Conservation (phyloP, 1,284 basidiomycete genomes). For the Neonothopanus nambi region DNA sequence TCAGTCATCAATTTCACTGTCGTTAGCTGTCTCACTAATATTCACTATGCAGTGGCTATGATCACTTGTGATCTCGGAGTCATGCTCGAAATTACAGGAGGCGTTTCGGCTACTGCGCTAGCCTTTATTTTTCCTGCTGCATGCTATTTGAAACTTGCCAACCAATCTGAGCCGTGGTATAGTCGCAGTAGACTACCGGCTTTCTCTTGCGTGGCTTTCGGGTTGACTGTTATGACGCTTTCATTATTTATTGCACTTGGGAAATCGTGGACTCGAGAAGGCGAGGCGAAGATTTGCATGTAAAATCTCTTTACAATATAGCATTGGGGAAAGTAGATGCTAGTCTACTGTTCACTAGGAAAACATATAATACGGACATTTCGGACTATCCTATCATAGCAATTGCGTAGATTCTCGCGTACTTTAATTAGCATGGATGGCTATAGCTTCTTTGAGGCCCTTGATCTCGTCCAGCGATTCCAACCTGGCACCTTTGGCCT, state of each 20-base stretch:
- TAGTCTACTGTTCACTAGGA: constrained; percentile 8
- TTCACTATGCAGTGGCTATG: constrained; percentile 67
- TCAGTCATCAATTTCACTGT: constrained; percentile 39
- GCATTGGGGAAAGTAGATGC: not conserved
- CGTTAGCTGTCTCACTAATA: constrained; percentile 3
- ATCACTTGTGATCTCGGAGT: constrained; percentile 96
- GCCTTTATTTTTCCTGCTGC: constrained; percentile 94
- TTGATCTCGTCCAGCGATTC: constrained; percentile 62
- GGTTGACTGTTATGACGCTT: constrained; percentile 75
- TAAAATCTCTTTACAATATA: constrained; percentile 29
- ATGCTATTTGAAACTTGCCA: constrained; percentile 79
- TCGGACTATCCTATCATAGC: not conserved
- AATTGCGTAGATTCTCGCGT: not conserved
- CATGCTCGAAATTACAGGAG: constrained; percentile 96
- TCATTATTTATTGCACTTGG: constrained; percentile 74
- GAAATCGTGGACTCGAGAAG: constrained; percentile 76
- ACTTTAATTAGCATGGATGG: no score
- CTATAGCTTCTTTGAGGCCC: constrained; percentile 54
- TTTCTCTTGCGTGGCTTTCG: constrained; percentile 72
- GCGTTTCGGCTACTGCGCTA: constrained; percentile 90
- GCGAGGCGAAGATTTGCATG: constrained; percentile 66
- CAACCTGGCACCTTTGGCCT: constrained; percentile 66
- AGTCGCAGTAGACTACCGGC: constrained; percentile 76
- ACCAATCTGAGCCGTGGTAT: constrained; percentile 61
- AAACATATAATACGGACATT: constrained; percentile 2